phyloP scores from a whole-genome alignment of 2,329 filamentous ascomycete species.

The Stagonosporopsis rhizophila region DNA sequence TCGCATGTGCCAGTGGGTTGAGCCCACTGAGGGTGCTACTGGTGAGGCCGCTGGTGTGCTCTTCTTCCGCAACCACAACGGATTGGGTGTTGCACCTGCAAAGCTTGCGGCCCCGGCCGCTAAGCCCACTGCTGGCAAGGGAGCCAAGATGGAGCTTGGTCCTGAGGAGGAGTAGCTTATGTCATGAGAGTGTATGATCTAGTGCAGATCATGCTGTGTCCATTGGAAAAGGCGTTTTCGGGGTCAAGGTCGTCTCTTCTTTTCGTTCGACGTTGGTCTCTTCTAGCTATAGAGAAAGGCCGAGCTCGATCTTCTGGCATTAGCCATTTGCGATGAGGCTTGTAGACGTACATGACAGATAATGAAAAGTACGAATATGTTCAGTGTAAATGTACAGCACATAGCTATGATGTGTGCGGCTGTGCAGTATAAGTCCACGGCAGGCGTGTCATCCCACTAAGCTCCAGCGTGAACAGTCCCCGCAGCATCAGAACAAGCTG shows the following conservation, averaged over 20 bases:
- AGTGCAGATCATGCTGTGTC: constrained; percentile 24
- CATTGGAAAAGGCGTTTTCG: constrained; percentile 31
- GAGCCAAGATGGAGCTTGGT: constrained; percentile 46
- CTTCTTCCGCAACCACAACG: constrained; percentile 96
- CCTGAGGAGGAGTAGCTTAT: constrained; percentile 39
- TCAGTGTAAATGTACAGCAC: neutral
- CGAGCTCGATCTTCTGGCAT: constrained; percentile 21
- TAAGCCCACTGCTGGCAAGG: constrained; percentile 40
- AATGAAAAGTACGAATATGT: constrained; percentile 5
- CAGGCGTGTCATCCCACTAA: too few relatives aligned
- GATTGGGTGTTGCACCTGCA: constrained; percentile 70
- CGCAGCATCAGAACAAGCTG: constrained; percentile 4
- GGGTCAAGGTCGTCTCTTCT: constrained; percentile 17
- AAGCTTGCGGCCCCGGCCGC: constrained; percentile 48
- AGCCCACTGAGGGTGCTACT: constrained; percentile 81
- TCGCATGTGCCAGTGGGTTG: constrained; percentile 95
- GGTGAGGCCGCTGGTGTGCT: constrained; percentile 84
- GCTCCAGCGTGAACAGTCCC: neutral
- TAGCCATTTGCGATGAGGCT: constrained; percentile 12
- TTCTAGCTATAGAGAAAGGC: constrained; percentile 22
- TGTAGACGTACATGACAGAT: constrained; percentile 16
- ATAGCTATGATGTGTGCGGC: neutral
- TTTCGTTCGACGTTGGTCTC: constrained; percentile 23
- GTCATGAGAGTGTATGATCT: constrained; percentile 27
- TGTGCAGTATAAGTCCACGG: neutral